These are phyloP conservation scores for Cymbopogon flexuosus DNA, from an alignment of 202 grass and related monocot species.

Conservation along the genomic window DNA sequence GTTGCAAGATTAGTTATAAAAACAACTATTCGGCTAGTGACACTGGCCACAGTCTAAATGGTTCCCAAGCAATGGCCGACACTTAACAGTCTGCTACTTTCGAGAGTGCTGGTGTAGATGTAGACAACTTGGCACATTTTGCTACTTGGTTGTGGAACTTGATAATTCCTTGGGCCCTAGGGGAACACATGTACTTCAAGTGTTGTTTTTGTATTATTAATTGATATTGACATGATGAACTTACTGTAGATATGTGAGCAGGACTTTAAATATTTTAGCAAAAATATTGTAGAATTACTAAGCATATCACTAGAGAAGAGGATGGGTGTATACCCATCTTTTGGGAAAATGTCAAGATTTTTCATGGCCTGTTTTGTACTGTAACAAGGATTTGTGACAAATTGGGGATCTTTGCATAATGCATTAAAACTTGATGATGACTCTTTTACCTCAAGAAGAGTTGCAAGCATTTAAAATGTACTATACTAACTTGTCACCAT, in stretches of 20 bases:
- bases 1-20: not conserved
- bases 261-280: not conserved
- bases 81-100: not conserved
- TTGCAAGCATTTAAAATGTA: not conserved
- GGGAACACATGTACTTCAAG: constrained; percentile 1
- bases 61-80: not conserved
- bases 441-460: not conserved
- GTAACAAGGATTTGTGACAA: not conserved
- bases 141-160: not conserved
- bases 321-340: not conserved
- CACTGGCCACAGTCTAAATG: not conserved
- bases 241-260: not conserved
- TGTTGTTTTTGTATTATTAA: not conserved
- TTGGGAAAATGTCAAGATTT: not conserved
- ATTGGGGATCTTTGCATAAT: not conserved
- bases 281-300: not conserved
- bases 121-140: constrained; percentile 3
- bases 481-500: not conserved
- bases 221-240: not conserved
- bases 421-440: not conserved
- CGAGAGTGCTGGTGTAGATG: not conserved
- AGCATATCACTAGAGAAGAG: too few relatives aligned
- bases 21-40: not conserved
- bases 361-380: not conserved
- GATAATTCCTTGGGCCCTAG: not conserved